Percentiles rank a stretch among this genome's conserved stretches.
Conservation (phyloP, 495 filamentous ascomycete genomes). For the Penicillium riverlandense region DNA sequence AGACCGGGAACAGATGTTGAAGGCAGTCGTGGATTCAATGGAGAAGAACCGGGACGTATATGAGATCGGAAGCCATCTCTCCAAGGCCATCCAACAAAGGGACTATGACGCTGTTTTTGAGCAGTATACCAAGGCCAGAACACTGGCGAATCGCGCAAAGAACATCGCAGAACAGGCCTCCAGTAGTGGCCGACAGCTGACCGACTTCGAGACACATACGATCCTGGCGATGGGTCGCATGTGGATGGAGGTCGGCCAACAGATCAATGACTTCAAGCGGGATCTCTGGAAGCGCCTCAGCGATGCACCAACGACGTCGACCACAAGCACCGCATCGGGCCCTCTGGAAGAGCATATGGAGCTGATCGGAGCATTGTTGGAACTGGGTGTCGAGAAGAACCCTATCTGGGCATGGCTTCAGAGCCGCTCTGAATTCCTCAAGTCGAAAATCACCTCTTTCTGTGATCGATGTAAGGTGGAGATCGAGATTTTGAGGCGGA, state of each 20-base stretch:
- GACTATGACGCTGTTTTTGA: conserved; percentile 85
- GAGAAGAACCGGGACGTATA: conserved; percentile 75
- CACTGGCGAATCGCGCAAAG: conserved; percentile 66
- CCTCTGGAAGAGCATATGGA: conserved; percentile 80
- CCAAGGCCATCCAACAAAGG: conserved; percentile 78
- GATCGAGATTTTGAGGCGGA: conserved; percentile 81
- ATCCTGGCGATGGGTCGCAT: conserved; percentile 87
- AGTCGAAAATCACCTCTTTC: conserved; percentile 67
- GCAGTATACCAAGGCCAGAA: conserved; percentile 72
- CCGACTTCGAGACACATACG: conserved; percentile 72
- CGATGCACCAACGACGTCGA: conserved; percentile 43
- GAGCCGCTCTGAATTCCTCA: conserved; percentile 81
- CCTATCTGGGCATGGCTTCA: conserved; percentile 93
- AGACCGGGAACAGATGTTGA: conserved; percentile 84
- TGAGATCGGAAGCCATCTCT: conserved; percentile 67
- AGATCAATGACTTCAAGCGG: conserved; percentile 77
- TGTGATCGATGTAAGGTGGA: conserved; percentile 81
- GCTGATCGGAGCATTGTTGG: conserved; percentile 76
- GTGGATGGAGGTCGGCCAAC: conserved; percentile 84
- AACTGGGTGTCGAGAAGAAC: conserved; percentile 90
- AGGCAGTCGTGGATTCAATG: conserved; percentile 62
- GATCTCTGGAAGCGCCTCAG: conserved; percentile 78
- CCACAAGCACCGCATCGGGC: conserved; percentile 29
- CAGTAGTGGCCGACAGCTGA: conserved; percentile 39
- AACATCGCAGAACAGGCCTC: conserved; percentile 47